phyloP scores from a whole-genome alignment of 768 basidiomycete species.

The Boletellus ananas region DNA sequence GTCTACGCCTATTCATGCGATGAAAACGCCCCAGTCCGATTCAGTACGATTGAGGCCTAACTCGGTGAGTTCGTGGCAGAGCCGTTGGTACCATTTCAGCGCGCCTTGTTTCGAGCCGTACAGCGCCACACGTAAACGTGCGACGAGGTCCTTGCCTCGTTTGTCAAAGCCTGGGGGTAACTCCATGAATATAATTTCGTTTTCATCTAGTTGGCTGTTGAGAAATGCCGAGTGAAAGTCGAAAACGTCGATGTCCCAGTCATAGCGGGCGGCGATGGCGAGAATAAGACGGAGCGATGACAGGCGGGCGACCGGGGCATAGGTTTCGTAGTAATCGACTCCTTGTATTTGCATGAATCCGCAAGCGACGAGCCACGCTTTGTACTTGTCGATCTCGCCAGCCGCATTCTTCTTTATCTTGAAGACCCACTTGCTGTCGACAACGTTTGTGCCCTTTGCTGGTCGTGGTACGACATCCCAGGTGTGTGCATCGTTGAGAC shows the following conservation, averaged over 20 bases:
- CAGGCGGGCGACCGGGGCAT: background rate
- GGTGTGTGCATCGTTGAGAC: too few relatives aligned
- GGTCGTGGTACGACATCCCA: too few relatives aligned
- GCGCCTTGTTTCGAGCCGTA: constrained; percentile 8
- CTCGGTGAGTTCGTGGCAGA: background rate
- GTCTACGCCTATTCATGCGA: too few relatives aligned
- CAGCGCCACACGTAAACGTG: background rate
- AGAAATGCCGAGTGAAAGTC: constrained; percentile 10
- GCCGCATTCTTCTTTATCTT: background rate
- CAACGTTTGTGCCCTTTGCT: background rate
- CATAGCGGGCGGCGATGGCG: background rate
- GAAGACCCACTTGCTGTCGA: constrained; percentile 6
- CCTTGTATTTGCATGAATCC: background rate
- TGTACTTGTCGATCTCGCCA: background rate
- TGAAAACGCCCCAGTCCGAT: background rate
- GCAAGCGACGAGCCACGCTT: background rate
- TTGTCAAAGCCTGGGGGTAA: background rate
- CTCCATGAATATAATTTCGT: constrained; percentile 11
- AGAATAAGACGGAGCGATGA: constrained; percentile 14
- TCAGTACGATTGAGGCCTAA: background rate
- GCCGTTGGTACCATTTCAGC: constrained; percentile 8
- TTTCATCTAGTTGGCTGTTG: constrained; percentile 4
- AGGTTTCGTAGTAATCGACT: constrained; percentile 2
- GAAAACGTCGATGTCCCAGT: constrained; percentile 12
- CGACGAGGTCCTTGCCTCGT: constrained; percentile 6